phyloP scores from a whole-genome alignment of 2,329 filamentous ascomycete species.

The Trichoderma sp. region DNA sequence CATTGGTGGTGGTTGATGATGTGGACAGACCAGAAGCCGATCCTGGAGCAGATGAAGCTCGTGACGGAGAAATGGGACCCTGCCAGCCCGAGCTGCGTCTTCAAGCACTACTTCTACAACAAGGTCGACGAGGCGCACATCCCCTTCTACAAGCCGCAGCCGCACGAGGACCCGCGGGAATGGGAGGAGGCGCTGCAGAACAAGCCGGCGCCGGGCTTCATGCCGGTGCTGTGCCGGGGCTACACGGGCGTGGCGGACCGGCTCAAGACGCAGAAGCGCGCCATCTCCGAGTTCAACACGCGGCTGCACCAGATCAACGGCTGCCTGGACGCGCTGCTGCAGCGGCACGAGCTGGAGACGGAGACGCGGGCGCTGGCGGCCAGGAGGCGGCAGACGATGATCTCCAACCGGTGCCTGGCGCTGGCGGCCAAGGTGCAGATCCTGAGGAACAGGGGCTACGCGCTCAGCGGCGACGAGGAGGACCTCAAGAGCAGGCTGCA shows the following conservation, averaged over 20 bases:
- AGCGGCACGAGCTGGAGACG: slow-evolving; percentile 75
- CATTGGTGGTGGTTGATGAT: not conserved
- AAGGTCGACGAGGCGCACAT: slow-evolving; percentile 72
- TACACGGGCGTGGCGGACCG: slow-evolving; percentile 73
- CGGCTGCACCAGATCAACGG: slow-evolving; percentile 80
- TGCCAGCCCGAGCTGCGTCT: slow-evolving; percentile 66
- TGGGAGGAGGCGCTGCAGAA: slow-evolving; percentile 84
- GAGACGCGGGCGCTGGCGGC: slow-evolving; percentile 74
- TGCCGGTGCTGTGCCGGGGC: slow-evolving; percentile 75
- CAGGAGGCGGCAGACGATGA: slow-evolving; percentile 69
- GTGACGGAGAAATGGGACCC: slow-evolving; percentile 77
- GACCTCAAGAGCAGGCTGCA: slow-evolving; percentile 72
- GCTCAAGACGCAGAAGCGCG: slow-evolving; percentile 70
- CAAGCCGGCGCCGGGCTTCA: slow-evolving; percentile 74
- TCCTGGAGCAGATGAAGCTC: slow-evolving; percentile 72
- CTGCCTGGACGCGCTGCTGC: slow-evolving; percentile 70
- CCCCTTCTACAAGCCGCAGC: slow-evolving; percentile 73
- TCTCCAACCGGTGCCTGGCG: slow-evolving; percentile 72
- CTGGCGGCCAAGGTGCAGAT: slow-evolving; percentile 81
- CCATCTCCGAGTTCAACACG: slow-evolving; percentile 69
- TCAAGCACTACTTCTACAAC: slow-evolving; percentile 88
- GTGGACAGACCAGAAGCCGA: slow-evolving; percentile 63
- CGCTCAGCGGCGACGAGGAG: slow-evolving; percentile 77
- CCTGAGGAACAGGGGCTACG: slow-evolving; percentile 77
- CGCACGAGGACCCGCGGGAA: slow-evolving; percentile 72